Conservation (phyloP, 148 eudicot genomes). For the Amaranthus cruentus region DNA sequence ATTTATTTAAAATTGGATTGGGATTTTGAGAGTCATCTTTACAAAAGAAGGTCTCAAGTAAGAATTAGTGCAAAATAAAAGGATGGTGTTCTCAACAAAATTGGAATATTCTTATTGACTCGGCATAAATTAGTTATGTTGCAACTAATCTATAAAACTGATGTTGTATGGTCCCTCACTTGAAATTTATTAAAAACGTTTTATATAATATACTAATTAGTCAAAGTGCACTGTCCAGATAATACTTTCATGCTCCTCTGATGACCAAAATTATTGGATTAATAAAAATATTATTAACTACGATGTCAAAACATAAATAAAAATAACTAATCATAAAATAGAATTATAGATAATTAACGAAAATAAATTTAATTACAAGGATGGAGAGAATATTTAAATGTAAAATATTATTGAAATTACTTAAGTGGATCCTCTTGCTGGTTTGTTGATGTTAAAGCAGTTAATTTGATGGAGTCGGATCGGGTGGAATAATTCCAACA, state of each 20-base stretch:
- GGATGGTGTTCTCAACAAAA: neutral
- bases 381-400: too few species aligned
- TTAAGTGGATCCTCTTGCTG: neutral
- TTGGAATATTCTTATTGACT: neutral
- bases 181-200: neutral
- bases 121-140: too few species aligned
- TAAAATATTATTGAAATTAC: neutral
- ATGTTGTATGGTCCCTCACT: neutral
- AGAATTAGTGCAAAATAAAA: too few species aligned
- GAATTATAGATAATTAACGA: too few species aligned
- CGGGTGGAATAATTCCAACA: constrained; percentile 4
- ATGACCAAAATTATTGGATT: too few species aligned
- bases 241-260: neutral
- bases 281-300: too few species aligned
- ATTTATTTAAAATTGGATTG: neutral
- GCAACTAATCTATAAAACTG: neutral
- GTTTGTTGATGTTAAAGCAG: neutral
- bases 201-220: constrained; percentile 6
- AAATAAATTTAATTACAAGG: too few species aligned
- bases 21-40: neutral
- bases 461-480: neutral
- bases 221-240: neutral
- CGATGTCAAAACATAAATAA: too few species aligned
- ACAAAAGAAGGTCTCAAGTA: too few species aligned
- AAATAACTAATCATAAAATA: too few species aligned